Evolutionary conservation across 768 basidiomycete species (phyloP).

Genomic region (Phanerodontia chrysosporium): DNA sequence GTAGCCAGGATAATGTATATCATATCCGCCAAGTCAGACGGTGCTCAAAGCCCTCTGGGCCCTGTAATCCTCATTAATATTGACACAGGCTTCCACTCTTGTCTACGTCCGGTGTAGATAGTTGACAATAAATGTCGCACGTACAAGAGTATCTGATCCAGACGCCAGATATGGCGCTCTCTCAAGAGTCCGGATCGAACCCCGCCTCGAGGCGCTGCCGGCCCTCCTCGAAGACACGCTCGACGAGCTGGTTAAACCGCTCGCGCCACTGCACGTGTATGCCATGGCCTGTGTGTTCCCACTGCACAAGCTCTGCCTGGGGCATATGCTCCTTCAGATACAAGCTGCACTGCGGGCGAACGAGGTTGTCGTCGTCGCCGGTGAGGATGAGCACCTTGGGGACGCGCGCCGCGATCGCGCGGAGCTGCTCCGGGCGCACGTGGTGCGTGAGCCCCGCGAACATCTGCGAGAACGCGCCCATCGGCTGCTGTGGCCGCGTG

Average conservation of each 20-base stretch:
- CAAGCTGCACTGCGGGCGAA: conserved; percentile 45
- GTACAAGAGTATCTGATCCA: no score
- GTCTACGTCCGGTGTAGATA: neutral
- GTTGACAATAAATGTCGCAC: no score
- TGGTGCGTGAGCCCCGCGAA: conserved; percentile 60
- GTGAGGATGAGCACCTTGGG: conserved; percentile 65
- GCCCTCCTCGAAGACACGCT: conserved; percentile 54
- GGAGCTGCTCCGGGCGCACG: conserved; percentile 33
- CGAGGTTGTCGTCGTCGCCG: conserved; percentile 61
- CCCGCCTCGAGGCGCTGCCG: conserved; percentile 5
- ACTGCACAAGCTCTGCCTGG: conserved; percentile 48
- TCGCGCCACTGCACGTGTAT: conserved; percentile 44
- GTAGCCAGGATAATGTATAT: no score
- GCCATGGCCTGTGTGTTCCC: conserved; percentile 63
- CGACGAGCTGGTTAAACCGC: conserved; percentile 52
- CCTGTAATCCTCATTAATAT: no score
- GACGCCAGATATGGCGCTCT: no score
- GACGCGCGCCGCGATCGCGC: conserved; percentile 39
- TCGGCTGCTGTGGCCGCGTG: conserved; percentile 54
- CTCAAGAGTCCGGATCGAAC: neutral
- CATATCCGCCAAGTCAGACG: no score
- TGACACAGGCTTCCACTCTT: no score
- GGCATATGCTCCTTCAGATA: conserved; percentile 53
- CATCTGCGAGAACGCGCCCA: conserved; percentile 72
- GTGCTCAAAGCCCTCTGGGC: no score